A percentile compares a stretch with the other conserved stretches of the same genome.
These are phyloP conservation scores for Pestalotiopsis sp. DNA, from an alignment of 2,329 filamentous ascomycete species.

Conservation along the genomic window DNA sequence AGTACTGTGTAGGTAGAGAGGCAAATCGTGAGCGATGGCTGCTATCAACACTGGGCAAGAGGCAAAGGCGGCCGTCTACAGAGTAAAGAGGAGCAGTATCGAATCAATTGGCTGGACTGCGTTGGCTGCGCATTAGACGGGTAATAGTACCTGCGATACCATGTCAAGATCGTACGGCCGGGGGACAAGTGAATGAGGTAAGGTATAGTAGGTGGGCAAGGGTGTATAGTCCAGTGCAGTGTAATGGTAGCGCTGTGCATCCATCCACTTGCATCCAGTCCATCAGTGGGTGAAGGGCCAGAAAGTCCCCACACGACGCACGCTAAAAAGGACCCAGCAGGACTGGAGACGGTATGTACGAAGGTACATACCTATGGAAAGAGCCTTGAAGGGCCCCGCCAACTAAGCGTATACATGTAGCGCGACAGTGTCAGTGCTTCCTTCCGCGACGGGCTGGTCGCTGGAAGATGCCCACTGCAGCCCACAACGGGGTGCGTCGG, in stretches of 20 bases:
- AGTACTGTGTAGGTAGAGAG: neutral
- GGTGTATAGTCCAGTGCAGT: neutral
- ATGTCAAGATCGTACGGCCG: neutral
- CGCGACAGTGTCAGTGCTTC: conserved; percentile 11
- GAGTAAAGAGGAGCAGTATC: neutral
- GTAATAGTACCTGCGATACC: neutral
- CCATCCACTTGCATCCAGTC: neutral
- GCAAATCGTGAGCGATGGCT: neutral
- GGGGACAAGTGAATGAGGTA: neutral
- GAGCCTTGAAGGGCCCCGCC: neutral
- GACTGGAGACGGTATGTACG: neutral
- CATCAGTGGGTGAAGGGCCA: neutral
- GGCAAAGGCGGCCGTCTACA: neutral
- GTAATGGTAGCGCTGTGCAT: neutral
- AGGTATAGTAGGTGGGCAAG: neutral
- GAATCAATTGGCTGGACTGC: neutral
- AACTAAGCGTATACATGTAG: neutral
- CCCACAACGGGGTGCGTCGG: neutral
- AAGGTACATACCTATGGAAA: neutral
- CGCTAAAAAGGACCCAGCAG: neutral
- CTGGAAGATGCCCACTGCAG: neutral
- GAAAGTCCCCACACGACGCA: neutral
- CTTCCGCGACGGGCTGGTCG: conserved; percentile 2
- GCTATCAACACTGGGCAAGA: neutral
- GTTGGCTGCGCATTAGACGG: neutral